Base-by-base conservation (phyloP, 2,329 filamentous ascomycete genomes). In the Verticillium isaacii region DNA sequence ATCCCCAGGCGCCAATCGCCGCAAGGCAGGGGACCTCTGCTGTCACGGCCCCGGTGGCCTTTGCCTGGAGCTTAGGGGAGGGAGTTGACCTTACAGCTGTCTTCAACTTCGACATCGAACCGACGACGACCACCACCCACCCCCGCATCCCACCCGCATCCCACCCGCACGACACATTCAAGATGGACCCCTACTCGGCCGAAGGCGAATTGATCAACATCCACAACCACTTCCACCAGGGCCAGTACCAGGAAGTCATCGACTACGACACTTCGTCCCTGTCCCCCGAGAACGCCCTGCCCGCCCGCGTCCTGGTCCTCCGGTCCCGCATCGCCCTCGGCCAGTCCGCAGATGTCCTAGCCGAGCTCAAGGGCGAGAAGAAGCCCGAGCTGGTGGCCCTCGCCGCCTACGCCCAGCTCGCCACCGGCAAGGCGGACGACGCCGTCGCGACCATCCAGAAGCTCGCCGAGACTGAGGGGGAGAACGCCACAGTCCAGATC, bases 261-360 rank as follows among this genome's bases (percentile, higher is more conserved):
- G 89, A 95, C 79, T 96, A 93, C 78, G 90, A 96, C 76, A 89
- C 88, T 54, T 87, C 89, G 6, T 82, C 88, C 63, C 89, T 98
- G 72, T 95, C 91, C 55, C 68, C 88, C 66, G 87, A 90, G 70
- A 97, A 97, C 78, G 82, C 83, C 56, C 82, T 93, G 15, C 86
- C 92, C 52, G 90, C 91, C 50, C 88, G 88, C 62, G 80, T 97
- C 55, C 86, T 98, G 61, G 83, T 89, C 73, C 86, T 94, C 66
- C 91, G 95, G 73, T 88, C 94, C 54, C 89, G 89, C 72, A 87
- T 97, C 70, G 93, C 93, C 59, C 85, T 94, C 8, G 92, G 92
- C 60, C 87, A 96, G 72, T 85, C 89, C 64, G 81, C 88, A 65
- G 85, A 89, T 66, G 93, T 95, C 11, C 78, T 92, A 61, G 82